These are phyloP conservation scores for Ilex asprella DNA, from an alignment of 257 asterid genomes.

Conservation along the genomic window DNA sequence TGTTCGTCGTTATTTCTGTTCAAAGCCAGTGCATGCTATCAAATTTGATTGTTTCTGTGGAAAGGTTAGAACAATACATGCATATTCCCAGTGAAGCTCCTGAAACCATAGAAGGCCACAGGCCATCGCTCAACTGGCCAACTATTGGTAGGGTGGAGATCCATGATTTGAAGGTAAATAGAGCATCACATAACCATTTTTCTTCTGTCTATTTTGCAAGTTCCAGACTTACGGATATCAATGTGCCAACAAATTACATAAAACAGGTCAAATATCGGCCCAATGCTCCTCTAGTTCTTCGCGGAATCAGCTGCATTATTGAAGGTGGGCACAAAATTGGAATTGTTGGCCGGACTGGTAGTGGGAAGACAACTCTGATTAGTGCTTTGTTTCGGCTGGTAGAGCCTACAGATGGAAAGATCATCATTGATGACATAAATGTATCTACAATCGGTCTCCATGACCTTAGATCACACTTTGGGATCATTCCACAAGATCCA, in stretches of 20 bases:
- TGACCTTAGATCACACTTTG: conserved; percentile 21
- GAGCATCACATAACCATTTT: neutral
- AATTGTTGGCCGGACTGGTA: conserved; percentile 36
- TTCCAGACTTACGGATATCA: too few species aligned
- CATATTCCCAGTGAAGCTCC: conserved; percentile 27
- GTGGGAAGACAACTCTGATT: conserved; percentile 34
- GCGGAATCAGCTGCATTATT: conserved; percentile 23
- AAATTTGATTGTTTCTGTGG: conserved; percentile 28
- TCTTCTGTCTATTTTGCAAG: neutral
- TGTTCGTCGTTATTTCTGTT: conserved; percentile 15
- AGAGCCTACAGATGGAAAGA: conserved; percentile 28
- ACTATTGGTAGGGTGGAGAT: conserved; percentile 22
- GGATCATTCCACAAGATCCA: conserved; percentile 35
- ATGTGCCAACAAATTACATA: too few species aligned
- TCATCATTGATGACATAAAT: conserved; percentile 19
- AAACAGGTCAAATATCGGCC: conserved; percentile 26
- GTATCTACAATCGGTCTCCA: conserved; percentile 21
- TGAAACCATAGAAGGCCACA: conserved; percentile 16
- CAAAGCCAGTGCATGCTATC: conserved; percentile 27
- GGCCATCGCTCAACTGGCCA: conserved; percentile 27
- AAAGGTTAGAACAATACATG: conserved; percentile 31
- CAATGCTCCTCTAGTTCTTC: conserved; percentile 24
- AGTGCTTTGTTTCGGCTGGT: conserved; percentile 27
- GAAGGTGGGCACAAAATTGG: conserved; percentile 32
- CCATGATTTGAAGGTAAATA: conserved; percentile 22